These are phyloP conservation scores for Fusarium lyarnte DNA, from an alignment of 2,329 filamentous ascomycete genomes.

Conservation along the genomic window DNA sequence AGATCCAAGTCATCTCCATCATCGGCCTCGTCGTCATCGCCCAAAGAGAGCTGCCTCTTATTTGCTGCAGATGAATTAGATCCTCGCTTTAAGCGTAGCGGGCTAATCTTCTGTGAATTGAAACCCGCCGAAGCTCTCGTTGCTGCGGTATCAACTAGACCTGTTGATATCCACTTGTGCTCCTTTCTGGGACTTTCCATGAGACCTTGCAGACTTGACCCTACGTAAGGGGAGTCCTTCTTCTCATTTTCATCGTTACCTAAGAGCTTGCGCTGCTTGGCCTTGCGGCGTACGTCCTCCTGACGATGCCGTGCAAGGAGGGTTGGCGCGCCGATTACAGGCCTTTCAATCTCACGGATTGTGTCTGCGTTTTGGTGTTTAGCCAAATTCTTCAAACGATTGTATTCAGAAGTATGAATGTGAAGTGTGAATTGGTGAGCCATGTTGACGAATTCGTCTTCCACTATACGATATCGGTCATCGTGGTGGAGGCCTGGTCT, in stretches of 20 bases:
- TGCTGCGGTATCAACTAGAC: constrained; percentile 28
- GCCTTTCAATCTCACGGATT: constrained; percentile 62
- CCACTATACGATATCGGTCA: constrained; percentile 82
- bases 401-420: constrained; percentile 81
- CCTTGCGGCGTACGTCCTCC: constrained; percentile 28
- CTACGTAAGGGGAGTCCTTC: constrained; percentile 39
- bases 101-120: constrained; percentile 31
- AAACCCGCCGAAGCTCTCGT: constrained; percentile 45
- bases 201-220: constrained; percentile 52
- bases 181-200: constrained; percentile 55
- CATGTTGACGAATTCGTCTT: constrained; percentile 77
- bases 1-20: constrained; percentile 24
- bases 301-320: constrained; percentile 36
- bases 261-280: constrained; percentile 41
- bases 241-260: neutral
- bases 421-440: constrained; percentile 78
- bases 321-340: constrained; percentile 55
- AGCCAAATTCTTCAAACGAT: constrained; percentile 69
- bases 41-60: constrained; percentile 22
- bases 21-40: constrained; percentile 32
- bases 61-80: neutral
- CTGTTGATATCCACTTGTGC: constrained; percentile 40
- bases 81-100: constrained; percentile 1
- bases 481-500: constrained; percentile 70
- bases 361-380: constrained; percentile 63